These are phyloP conservation scores for Zangia roseola DNA, from an alignment of 768 basidiomycete genomes.

Conservation along the genomic window DNA sequence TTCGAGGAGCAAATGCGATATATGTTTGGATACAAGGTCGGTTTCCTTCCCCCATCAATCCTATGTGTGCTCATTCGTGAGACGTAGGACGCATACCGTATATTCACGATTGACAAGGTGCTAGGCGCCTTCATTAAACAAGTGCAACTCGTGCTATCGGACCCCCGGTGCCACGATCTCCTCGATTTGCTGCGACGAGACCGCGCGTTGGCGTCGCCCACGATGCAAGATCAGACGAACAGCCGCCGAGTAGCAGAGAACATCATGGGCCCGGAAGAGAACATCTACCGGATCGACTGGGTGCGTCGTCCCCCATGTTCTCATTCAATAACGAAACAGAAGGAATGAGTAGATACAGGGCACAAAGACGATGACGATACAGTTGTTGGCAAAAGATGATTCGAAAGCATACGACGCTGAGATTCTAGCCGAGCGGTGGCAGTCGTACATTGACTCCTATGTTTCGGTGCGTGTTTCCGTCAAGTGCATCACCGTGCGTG, in stretches of 20 bases:
- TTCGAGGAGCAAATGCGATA: constrained; percentile 92
- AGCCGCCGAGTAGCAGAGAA: constrained; percentile 67
- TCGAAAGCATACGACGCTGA: constrained; percentile 74
- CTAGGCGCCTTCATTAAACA: constrained; percentile 89
- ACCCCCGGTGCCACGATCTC: constrained; percentile 69
- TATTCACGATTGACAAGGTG: constrained; percentile 94
- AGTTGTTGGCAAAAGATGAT: constrained; percentile 79
- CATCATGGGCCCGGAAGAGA: constrained; percentile 72
- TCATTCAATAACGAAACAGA: neutral
- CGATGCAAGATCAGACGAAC: constrained; percentile 70
- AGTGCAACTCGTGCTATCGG: constrained; percentile 71
- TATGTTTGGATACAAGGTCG: constrained; percentile 81
- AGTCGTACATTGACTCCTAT: constrained; percentile 74
- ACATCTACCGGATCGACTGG: constrained; percentile 80
- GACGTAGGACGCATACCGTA: constrained; percentile 70
- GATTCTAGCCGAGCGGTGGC: constrained; percentile 75
- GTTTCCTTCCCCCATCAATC: neutral
- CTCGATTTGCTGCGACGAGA: constrained; percentile 71
- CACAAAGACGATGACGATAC: constrained; percentile 65
- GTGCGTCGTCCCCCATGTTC: constrained; percentile 37
- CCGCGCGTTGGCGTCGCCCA: constrained; percentile 53
- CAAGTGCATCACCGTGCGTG: neutral
- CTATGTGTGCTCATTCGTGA: constrained; percentile 1
- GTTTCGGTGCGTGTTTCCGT: constrained; percentile 49
- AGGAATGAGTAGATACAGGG: constrained; percentile 52